Evolutionary conservation across 2,329 filamentous ascomycete genomes (phyloP).

Genomic region (Hymenoscyphus fraxineus): DNA sequence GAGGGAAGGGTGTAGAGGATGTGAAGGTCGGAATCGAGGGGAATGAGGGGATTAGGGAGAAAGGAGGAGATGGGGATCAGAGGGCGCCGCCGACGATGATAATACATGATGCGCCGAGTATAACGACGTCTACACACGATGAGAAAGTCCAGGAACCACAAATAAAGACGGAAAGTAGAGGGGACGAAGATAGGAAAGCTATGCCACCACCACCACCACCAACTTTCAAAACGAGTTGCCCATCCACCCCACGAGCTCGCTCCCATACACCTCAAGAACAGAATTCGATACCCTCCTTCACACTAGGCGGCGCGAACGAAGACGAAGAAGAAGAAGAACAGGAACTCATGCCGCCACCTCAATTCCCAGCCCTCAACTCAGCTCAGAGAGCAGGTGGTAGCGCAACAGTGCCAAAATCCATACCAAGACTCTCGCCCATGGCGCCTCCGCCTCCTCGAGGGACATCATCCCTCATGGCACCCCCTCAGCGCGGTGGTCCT

Average conservation of each 20-base stretch:
- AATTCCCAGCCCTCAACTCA: conserved; percentile 50
- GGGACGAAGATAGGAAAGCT: conserved; percentile 33
- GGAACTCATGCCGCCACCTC: conserved; percentile 22
- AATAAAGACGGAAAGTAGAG: not conserved
- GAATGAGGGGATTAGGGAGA: not conserved
- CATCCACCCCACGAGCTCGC: conserved; percentile 49
- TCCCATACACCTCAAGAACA: conserved; percentile 12
- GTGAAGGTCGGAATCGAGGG: not conserved
- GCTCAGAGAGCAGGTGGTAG: conserved; percentile 43
- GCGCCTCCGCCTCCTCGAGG: conserved; percentile 17
- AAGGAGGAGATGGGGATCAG: not conserved
- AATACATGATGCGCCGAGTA: conserved; percentile 14
- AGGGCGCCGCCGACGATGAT: conserved; percentile 1
- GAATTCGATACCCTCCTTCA: conserved; percentile 18
- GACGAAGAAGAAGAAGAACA: conserved; percentile 28
- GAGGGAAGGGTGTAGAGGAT: not conserved
- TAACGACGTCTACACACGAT: conserved; percentile 4
- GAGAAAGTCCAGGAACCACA: not conserved
- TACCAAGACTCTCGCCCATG: conserved; percentile 14
- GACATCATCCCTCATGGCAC: conserved; percentile 18
- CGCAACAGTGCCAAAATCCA: conserved; percentile 17
- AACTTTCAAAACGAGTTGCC: conserved; percentile 23
- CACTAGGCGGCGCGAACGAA: conserved; percentile 10
- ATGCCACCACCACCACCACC: conserved; percentile 39
- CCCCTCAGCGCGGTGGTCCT: conserved; percentile 26